These are phyloP conservation scores for Lanmaoa pseudosensibilis DNA, from an alignment of 768 basidiomycete species.

Conservation along the genomic window DNA sequence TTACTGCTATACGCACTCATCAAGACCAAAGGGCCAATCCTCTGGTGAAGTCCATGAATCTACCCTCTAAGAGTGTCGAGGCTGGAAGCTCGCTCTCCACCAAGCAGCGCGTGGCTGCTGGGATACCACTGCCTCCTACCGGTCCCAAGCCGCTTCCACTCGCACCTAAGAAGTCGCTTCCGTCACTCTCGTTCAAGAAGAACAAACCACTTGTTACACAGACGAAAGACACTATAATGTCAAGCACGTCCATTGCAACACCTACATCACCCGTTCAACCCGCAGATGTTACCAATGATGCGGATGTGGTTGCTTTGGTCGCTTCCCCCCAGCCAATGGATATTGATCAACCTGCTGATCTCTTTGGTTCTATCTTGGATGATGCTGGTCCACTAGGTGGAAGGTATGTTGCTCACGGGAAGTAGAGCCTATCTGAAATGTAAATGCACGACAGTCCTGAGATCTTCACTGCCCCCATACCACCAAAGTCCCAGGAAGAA, in stretches of 20 bases:
- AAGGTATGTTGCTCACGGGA: conserved; percentile 14
- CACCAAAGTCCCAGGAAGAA: conserved; percentile 22
- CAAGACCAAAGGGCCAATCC: conserved; percentile 33
- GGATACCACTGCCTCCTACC: conserved; percentile 35
- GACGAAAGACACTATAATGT: conserved; percentile 12
- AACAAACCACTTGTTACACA: conserved; percentile 22
- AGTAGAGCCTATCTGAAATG: neutral
- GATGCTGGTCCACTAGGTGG: neutral
- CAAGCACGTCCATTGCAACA: neutral
- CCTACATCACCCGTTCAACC: conserved; percentile 14
- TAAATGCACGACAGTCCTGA: conserved; percentile 5
- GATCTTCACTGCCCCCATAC: conserved; percentile 5
- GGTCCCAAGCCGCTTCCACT: conserved; percentile 36
- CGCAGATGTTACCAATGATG: neutral
- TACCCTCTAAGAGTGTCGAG: conserved; percentile 24
- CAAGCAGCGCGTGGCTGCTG: conserved; percentile 49
- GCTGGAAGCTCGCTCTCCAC: conserved; percentile 45
- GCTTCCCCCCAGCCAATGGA: conserved; percentile 26
- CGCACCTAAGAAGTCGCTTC: conserved; percentile 25
- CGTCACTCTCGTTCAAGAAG: conserved; percentile 48
- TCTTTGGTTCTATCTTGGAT: conserved; percentile 14
- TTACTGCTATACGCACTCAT: conserved; percentile 23
- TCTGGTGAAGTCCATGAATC: conserved; percentile 32
- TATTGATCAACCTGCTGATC: conserved; percentile 12
- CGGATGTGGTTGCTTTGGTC: conserved; percentile 1